Conservation (phyloP, 768 basidiomycete genomes). For the Kwoniella sp. region DNA sequence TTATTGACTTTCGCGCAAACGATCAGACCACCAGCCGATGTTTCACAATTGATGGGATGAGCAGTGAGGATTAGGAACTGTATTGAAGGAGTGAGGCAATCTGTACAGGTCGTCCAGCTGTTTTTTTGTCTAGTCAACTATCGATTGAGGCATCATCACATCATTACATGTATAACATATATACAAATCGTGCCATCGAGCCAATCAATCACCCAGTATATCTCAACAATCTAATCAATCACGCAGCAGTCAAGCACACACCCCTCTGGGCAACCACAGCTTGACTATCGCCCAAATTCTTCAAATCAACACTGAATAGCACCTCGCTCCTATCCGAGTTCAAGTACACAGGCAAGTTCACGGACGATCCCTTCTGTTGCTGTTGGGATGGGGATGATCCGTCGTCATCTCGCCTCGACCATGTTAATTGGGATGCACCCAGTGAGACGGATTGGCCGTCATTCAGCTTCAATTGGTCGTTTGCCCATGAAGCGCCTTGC, state of each 20-base stretch:
- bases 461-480: slow-evolving; percentile 73
- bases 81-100: too few species aligned
- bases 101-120: too few species aligned
- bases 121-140: too few species aligned
- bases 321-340: slow-evolving; percentile 81
- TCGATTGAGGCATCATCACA: too few species aligned
- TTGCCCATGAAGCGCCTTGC: slow-evolving; percentile 79
- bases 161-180: too few species aligned
- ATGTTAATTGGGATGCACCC: slow-evolving; percentile 79
- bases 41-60: slow-evolving; percentile 75
- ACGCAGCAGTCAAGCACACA: slow-evolving; percentile 79
- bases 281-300: slow-evolving; percentile 67
- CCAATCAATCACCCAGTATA: too few species aligned
- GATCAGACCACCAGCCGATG: slow-evolving; percentile 89
- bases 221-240: too few species aligned
- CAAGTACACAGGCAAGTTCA: slow-evolving; percentile 88
- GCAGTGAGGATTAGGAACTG: not conserved
- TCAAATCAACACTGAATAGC: slow-evolving; percentile 83
- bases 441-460: slow-evolving; percentile 79
- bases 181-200: too few species aligned
- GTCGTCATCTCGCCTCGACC: slow-evolving; percentile 68
- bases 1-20: slow-evolving; percentile 94
- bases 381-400: slow-evolving; percentile 29
- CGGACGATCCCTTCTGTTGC: slow-evolving; percentile 51
- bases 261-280: slow-evolving; percentile 81